These are phyloP conservation scores for Moesziomyces sp. DNA, from an alignment of 1,284 basidiomycete genomes.

Conservation along the genomic window DNA sequence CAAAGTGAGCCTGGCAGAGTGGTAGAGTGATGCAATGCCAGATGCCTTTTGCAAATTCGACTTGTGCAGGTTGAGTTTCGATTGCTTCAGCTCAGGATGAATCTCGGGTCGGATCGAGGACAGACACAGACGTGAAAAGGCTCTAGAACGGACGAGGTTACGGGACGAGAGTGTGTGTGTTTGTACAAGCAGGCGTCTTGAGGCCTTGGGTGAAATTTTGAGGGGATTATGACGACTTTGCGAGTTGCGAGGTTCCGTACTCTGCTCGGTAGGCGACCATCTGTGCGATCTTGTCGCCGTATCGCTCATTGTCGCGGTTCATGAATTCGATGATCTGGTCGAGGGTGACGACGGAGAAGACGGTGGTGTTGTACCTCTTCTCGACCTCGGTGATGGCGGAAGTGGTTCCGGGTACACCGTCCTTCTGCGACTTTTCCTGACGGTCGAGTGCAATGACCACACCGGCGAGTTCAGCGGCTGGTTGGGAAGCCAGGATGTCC, in stretches of 20 bases:
- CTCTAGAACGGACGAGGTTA: too few species aligned
- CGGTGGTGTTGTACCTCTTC: constrained; percentile 75
- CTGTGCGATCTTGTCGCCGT: constrained; percentile 74
- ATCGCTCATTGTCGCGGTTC: constrained; percentile 73
- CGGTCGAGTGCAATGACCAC: constrained; percentile 91
- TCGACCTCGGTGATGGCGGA: constrained; percentile 78
- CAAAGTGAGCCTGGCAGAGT: constrained; percentile 5
- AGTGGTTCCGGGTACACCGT: constrained; percentile 59
- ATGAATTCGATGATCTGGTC: constrained; percentile 87
- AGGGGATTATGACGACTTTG: constrained; percentile 13
- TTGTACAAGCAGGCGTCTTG: background rate
- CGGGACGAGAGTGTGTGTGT: too few species aligned
- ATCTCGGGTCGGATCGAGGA: too few species aligned
- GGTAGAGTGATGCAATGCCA: too few species aligned
- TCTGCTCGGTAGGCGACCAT: constrained; percentile 84
- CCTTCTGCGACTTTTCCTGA: constrained; percentile 81
- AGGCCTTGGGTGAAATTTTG: background rate
- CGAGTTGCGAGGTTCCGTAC: constrained; percentile 74
- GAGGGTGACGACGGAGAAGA: constrained; percentile 83
- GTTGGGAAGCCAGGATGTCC: constrained; percentile 55
- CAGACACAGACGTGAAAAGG: too few species aligned
- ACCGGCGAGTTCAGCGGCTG: constrained; percentile 74
- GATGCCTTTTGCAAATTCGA: too few species aligned
- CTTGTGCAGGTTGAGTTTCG: background rate
- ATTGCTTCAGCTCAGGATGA: too few species aligned